Base-by-base conservation (phyloP, 257 asterid species). In the Leonotis leonurus region DNA sequence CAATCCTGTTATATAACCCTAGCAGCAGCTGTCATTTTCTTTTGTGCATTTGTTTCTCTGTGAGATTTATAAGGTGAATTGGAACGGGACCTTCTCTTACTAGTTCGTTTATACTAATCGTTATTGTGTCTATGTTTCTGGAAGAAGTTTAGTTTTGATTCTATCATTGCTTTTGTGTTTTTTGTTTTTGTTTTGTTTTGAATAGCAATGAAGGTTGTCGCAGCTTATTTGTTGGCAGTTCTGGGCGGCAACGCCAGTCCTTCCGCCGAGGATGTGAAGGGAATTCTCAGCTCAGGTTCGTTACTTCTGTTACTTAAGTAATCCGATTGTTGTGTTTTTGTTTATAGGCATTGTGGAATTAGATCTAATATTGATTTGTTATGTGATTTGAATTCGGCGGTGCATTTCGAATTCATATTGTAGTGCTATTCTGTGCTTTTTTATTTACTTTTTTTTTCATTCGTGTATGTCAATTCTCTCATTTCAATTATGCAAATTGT, bases 211-310 rank as follows among this genome's bases (percentile, higher is more conserved):
- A 80, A 80, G 85, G 53, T 71, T 43, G 10, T 77, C 1, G 85
- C 85, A 35, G 83, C 85, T 20, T 77, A 77, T 67, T 46, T 80
- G 76, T 75, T 77, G 74, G 85, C 83, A 16, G 76, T 80, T 36
- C 70, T 80, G 67, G 83, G 85, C 13, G 85, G 83, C 68, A 80
- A 73, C 51, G 5, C 74, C 78, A 1, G 14, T 27, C 85, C 83
- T 12, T 60, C 78, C 11, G 75, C 75, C 32, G 70, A 32, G 11
- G 82, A 73, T 64, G 63, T 80, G 75, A 76, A 77, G 74, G 37
- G 30, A 10, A 80, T 80, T 25, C 78, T 80, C 25, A 67, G 62
- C 45, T 73, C 82, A 54, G 85, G 85, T 77, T 26, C 20, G 9
- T 44, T 18, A 37, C 25, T 51, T 21, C 60, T 27, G 35, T 56